These are phyloP conservation scores for Rutidosis leptorrhynchoides DNA, from an alignment of 129 eudicot species.

Conservation along the genomic window DNA sequence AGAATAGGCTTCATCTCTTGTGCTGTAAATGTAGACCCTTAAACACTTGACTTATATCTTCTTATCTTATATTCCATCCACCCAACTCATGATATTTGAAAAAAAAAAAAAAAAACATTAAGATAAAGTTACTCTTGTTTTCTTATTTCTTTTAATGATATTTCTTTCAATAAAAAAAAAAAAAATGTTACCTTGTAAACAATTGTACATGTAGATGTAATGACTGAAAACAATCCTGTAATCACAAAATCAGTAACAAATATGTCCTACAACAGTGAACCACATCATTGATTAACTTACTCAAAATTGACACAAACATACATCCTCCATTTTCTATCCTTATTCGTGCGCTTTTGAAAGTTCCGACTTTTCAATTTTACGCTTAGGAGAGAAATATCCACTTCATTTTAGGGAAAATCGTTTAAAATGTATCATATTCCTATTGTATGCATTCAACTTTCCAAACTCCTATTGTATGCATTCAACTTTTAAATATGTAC, in stretches of 20 bases:
- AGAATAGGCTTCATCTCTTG: slow-evolving; percentile 9
- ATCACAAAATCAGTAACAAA: background rate
- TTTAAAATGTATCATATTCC: too few species aligned
- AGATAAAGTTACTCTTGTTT: background rate
- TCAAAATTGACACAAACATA: slow-evolving; percentile 6
- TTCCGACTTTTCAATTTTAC: too few species aligned
- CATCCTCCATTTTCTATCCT: slow-evolving; percentile 4
- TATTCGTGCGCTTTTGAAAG: too few species aligned
- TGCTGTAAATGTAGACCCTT: background rate
- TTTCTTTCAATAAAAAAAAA: background rate
- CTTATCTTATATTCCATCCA: background rate
- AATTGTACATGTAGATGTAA: background rate
- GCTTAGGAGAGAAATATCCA: background rate
- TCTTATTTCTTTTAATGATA: too few species aligned
- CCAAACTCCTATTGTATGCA: too few species aligned
- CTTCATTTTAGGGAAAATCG: too few species aligned
- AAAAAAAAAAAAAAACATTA: background rate
- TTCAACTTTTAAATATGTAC: too few species aligned
- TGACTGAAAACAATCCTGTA: background rate
- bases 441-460: too few species aligned
- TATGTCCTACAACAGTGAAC: slow-evolving; percentile 10
- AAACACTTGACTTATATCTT: slow-evolving; percentile 1
- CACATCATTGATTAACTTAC: background rate
- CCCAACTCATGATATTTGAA: background rate
- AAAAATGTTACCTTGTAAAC: background rate